These are phyloP conservation scores for Lasiodiplodia gonubiensis DNA, from an alignment of 2,329 filamentous ascomycete species.

Conservation along the genomic window DNA sequence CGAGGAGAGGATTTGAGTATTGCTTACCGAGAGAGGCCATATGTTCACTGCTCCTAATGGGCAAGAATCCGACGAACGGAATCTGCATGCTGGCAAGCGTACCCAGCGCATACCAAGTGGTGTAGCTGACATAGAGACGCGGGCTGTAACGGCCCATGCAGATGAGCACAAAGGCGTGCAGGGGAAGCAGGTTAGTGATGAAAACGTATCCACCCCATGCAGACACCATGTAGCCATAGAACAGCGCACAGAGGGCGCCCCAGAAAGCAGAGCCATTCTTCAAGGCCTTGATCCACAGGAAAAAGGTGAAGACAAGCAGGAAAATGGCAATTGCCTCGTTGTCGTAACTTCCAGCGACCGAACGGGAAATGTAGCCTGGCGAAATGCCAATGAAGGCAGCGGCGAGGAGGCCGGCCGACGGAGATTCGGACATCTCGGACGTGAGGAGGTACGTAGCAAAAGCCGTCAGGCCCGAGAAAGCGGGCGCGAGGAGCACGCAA, in stretches of 20 bases:
- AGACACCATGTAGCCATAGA: conserved; percentile 99
- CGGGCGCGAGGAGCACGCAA: conserved; percentile 93
- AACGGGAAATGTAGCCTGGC: conserved; percentile 96
- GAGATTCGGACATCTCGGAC: conserved; percentile 94
- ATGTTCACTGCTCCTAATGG: conserved; percentile 95
- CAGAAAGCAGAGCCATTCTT: conserved; percentile 97
- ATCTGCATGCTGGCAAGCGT: conserved; percentile 99
- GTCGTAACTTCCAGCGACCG: conserved; percentile 97
- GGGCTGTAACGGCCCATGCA: conserved; percentile 97
- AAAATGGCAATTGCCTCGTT: conserved; percentile 99
- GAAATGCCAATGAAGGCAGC: conserved; percentile 97
- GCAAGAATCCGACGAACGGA: conserved; percentile 96
- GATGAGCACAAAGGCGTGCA: conserved; percentile 92
- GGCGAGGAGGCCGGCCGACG: conserved; percentile 91
- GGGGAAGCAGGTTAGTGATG: conserved; percentile 94
- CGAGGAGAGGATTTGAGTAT: neutral
- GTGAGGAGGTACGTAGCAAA: conserved; percentile 93
- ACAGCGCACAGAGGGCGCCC: conserved; percentile 91
- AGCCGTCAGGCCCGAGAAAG: conserved; percentile 91
- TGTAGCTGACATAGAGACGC: conserved; percentile 93
- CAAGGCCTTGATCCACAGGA: conserved; percentile 97
- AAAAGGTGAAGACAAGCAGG: conserved; percentile 97
- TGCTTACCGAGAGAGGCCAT: conserved; percentile 89
- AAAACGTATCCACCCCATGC: conserved; percentile 99
- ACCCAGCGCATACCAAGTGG: conserved; percentile 95